Base-by-base conservation (phyloP, 2,329 filamentous ascomycete genomes). In the Akanthomyces muscarius region DNA sequence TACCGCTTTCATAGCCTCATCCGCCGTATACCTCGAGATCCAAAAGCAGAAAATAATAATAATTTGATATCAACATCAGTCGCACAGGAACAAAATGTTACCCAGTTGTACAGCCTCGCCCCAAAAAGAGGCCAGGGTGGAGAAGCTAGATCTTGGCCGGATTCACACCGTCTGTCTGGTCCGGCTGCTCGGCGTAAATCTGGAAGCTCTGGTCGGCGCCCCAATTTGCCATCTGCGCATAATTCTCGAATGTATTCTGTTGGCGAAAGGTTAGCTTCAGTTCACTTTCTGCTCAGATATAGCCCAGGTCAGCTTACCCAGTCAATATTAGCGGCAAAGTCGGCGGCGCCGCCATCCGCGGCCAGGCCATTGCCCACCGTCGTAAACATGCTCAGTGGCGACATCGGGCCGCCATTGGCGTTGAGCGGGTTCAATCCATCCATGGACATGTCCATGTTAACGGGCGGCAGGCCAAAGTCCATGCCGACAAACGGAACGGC, bases 171-270 rank as follows among this genome's bases (percentile, higher is more conserved):
- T 55, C 41, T 6, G 45, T 33, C 21, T 54, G 48, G 30, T 63
- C 55, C 13, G 41, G 47, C 38, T 58, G 66, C 75, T 65, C 73
- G 4, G 71, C 75, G 65, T 84, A 84, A 65, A 85, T 79, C 60
- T 81, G 79, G 67, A 84, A 83, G 18, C 78, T 77, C 63, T 81
- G 79, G 38, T 85, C 82, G 3, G 76, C 73, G 30, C 78, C 81
- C 77, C 82, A 86, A 48, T 78, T 80, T 16, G 81, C 78, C 68
- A 74, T 72, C 65, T 86, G 84, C 0, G 83, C 79, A 65, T 82
- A 86, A 58, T 79, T 85, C 64, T 86, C 83, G 54, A 86, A 81
- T 14, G 81, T 80, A 50, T 80, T 80, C 84, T 86, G 44, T 16
- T 10, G 59, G 42, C 36, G 10, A 41, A 45, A 4, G 11, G 66